Evolutionary conservation across 768 basidiomycete genomes (phyloP).

Genomic region (Amanita polypyramis): DNA sequence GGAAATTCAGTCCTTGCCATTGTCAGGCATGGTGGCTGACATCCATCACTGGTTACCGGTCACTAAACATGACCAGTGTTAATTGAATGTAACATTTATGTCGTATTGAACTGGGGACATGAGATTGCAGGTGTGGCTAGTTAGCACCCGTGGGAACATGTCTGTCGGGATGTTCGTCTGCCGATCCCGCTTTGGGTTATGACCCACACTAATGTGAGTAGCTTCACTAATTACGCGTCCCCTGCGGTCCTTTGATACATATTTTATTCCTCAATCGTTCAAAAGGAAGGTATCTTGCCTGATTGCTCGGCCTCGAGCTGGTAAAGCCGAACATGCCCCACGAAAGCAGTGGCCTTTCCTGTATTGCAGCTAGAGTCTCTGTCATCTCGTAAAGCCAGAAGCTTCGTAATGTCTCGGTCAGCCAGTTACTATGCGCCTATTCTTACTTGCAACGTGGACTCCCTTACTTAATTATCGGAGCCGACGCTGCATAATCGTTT

Average conservation of each 20-base stretch:
- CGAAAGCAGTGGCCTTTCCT: neutral
- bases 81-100: too few relatives aligned
- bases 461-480: neutral
- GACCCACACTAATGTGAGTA: conserved; percentile 1
- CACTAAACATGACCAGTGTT: too few relatives aligned
- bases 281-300: neutral
- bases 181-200: neutral
- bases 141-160: neutral
- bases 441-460: neutral
- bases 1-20: neutral
- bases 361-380: neutral
- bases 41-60: too few relatives aligned
- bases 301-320: neutral
- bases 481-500: neutral
- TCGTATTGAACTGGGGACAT: neutral
- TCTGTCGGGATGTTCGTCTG: neutral
- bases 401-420: conserved; percentile 2
- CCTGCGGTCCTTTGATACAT: neutral
- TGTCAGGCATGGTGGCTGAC: conserved; percentile 2
- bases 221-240: neutral
- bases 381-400: conserved; percentile 5
- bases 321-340: neutral
- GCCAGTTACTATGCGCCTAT: neutral
- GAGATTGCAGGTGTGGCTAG: neutral
- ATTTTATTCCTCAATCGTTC: neutral